Evolutionary conservation across 2,329 filamentous ascomycete genomes (phyloP).

Genomic region (Fusarium denticulatum): DNA sequence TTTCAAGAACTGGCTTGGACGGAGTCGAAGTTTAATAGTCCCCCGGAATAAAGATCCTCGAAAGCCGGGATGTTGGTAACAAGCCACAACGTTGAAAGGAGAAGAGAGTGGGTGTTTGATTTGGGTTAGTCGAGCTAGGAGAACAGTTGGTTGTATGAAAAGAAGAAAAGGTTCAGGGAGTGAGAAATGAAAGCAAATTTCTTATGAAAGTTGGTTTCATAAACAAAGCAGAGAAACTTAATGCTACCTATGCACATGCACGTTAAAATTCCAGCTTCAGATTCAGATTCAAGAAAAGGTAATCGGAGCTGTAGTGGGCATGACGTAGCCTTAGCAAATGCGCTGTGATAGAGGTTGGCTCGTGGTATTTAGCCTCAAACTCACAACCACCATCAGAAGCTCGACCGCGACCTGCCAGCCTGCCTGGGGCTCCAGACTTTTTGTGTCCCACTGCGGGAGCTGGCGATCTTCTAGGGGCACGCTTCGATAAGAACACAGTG

Average conservation of each 20-base stretch:
- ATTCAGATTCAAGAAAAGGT: slow-evolving; percentile 4
- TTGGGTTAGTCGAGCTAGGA: slow-evolving; percentile 9
- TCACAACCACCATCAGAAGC: not conserved
- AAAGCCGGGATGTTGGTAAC: slow-evolving; percentile 12
- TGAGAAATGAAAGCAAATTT: not conserved
- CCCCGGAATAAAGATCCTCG: slow-evolving; percentile 6
- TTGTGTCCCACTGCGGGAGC: slow-evolving; percentile 30
- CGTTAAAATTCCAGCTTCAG: slow-evolving; percentile 11
- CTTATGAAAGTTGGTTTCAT: not conserved
- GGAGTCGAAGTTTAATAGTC: slow-evolving; percentile 24
- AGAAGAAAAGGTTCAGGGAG: slow-evolving; percentile 6
- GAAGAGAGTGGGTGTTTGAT: slow-evolving; percentile 19
- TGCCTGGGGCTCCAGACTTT: slow-evolving; percentile 35
- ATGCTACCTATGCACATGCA: not conserved
- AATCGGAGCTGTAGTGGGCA: slow-evolving; percentile 20
- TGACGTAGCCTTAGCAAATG: slow-evolving; percentile 26
- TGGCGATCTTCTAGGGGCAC: slow-evolving; percentile 22
- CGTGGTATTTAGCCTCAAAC: slow-evolving; percentile 10
- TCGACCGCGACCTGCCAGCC: slow-evolving; percentile 6
- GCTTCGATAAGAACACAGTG: slow-evolving; percentile 17
- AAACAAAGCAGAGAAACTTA: not conserved
- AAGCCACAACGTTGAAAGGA: slow-evolving; percentile 34
- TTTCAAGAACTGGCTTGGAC: not conserved
- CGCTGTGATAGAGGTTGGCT: slow-evolving; percentile 31
- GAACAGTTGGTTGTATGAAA: slow-evolving; percentile 2